Percentiles rank a stretch among this genome's conserved stretches.
phyloP scores from a whole-genome alignment of 768 basidiomycete species.

The Boletus edulis region DNA sequence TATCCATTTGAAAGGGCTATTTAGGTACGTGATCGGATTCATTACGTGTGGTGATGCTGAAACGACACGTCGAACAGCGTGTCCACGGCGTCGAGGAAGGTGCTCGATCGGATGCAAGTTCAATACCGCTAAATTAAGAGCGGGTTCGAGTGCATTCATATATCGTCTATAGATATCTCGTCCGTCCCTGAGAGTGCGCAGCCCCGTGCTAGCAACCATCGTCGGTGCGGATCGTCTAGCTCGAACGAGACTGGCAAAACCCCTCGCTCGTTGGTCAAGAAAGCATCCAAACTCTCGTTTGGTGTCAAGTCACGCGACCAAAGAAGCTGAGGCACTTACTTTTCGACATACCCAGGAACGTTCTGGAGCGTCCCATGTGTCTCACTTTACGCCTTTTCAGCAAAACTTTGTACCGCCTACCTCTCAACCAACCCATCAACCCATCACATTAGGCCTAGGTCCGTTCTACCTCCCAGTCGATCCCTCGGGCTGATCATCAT shows the following conservation, averaged over 20 bases:
- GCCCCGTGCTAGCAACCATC: slow-evolving; percentile 34
- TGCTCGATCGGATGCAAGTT: slow-evolving; percentile 92
- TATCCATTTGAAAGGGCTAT: slow-evolving; percentile 92
- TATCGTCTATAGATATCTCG: slow-evolving; percentile 89
- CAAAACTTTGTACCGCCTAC: too few relatives aligned
- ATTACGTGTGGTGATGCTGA: slow-evolving; percentile 2
- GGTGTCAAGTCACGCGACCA: slow-evolving; percentile 54
- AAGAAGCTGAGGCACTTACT: too few relatives aligned
- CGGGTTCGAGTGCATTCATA: slow-evolving; percentile 95
- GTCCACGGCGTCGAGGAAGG: slow-evolving; percentile 87
- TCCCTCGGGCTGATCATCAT: not conserved
- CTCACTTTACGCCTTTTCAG: too few relatives aligned
- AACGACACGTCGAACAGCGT: slow-evolving; percentile 51
- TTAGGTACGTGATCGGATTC: slow-evolving; percentile 58
- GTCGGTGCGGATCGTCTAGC: slow-evolving; percentile 44
- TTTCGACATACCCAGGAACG: too few relatives aligned
- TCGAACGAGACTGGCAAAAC: slow-evolving; percentile 51
- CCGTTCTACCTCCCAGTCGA: slow-evolving; percentile 2
- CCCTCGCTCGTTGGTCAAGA: slow-evolving; percentile 61
- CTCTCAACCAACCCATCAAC: too few relatives aligned
- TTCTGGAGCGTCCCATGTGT: too few relatives aligned
- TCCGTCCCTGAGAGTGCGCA: slow-evolving; percentile 54
- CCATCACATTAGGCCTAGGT: slow-evolving; percentile 81
- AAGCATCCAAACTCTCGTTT: slow-evolving; percentile 79
- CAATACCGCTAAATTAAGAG: slow-evolving; percentile 87